Evolutionary conservation across 768 basidiomycete genomes (phyloP).

Genomic region (Podaxis carcinomalis): DNA sequence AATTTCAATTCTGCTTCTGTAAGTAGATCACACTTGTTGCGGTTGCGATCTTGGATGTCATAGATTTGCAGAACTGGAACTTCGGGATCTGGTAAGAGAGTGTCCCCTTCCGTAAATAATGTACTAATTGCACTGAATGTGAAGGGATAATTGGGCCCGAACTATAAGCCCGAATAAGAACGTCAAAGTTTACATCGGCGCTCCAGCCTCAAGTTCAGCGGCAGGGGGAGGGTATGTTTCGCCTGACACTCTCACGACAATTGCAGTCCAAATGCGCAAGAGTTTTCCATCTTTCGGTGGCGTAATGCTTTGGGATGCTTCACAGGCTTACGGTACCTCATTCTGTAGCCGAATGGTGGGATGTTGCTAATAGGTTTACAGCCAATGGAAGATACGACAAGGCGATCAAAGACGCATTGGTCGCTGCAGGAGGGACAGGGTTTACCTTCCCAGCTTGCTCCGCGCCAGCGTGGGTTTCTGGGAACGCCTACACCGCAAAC

Average conservation of each 20-base stretch:
- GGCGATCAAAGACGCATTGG: slow-evolving; percentile 55
- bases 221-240: slow-evolving; percentile 60
- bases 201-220: slow-evolving; percentile 52
- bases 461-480: slow-evolving; percentile 47
- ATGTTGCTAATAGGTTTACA: slow-evolving; percentile 13
- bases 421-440: slow-evolving; percentile 61
- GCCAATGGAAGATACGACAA: slow-evolving; percentile 58
- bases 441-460: slow-evolving; percentile 63
- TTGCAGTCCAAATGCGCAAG: slow-evolving; percentile 45
- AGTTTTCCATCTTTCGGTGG: slow-evolving; percentile 67
- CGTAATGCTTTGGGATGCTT: slow-evolving; percentile 51
- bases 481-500: slow-evolving; percentile 47
- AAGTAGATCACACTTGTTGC: slow-evolving; percentile 19
- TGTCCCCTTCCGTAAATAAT: not conserved
- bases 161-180: slow-evolving; percentile 52
- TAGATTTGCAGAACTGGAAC: slow-evolving; percentile 48
- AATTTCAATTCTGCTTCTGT: slow-evolving; percentile 46
- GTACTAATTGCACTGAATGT: not conserved
- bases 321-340: slow-evolving; percentile 42
- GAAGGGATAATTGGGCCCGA: slow-evolving; percentile 64
- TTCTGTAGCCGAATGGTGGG: slow-evolving; percentile 22
- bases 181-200: slow-evolving; percentile 64
- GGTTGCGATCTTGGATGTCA: not conserved
- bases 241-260: slow-evolving; percentile 39
- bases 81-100: slow-evolving; percentile 48